phyloP scores from a whole-genome alignment of 1,139 yeast species.

The Entelexis sorbosivorans region DNA sequence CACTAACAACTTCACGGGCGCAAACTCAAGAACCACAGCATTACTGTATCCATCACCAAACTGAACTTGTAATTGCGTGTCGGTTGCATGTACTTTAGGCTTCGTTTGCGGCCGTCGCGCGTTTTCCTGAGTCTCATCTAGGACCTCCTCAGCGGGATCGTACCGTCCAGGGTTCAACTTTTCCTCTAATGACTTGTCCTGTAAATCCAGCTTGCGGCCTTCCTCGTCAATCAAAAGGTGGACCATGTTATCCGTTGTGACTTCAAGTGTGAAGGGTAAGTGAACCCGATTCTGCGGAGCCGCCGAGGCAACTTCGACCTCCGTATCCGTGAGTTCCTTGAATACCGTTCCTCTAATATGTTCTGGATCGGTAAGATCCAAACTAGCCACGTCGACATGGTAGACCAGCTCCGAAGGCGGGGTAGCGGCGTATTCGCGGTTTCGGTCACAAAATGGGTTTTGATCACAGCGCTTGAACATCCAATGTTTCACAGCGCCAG shows the following conservation, averaged over 20 bases:
- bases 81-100: conserved; percentile 16
- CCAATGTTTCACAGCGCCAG: conserved; percentile 47
- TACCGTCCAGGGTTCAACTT: conserved; percentile 23
- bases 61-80: conserved; percentile 30
- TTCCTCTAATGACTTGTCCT: conserved; percentile 1
- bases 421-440: conserved; percentile 53
- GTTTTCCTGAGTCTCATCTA: conserved; percentile 8
- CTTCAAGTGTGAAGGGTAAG: conserved; percentile 20
- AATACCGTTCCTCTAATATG: conserved; percentile 13
- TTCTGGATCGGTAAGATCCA: conserved; percentile 29
- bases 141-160: conserved; percentile 18
- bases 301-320: conserved; percentile 10
- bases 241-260: conserved; percentile 20
- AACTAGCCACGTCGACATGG: conserved; percentile 37
- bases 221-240: conserved; percentile 21
- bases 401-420: conserved; percentile 38
- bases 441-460: conserved; percentile 78
- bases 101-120: conserved; percentile 8
- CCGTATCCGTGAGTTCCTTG: conserved; percentile 8
- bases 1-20: conserved; percentile 47
- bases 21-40: conserved; percentile 35
- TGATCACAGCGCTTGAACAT: conserved; percentile 71
- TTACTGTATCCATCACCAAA: conserved; percentile 31
- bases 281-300: conserved; percentile 5
- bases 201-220: conserved; percentile 13